These are phyloP conservation scores for Leccinum uliginosum DNA, from an alignment of 768 basidiomycete genomes.

Conservation along the genomic window DNA sequence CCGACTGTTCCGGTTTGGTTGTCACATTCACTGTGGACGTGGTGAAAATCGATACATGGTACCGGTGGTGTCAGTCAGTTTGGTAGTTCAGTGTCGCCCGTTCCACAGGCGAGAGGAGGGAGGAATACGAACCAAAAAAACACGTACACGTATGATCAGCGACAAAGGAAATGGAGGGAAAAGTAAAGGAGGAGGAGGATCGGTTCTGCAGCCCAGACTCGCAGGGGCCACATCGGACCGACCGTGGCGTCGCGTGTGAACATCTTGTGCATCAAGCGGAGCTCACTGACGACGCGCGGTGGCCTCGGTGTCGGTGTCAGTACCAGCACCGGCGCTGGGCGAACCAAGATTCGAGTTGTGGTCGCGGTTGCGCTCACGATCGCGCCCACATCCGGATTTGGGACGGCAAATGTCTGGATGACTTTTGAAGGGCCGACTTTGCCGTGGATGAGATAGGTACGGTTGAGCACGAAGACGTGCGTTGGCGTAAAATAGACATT, in stretches of 20 bases:
- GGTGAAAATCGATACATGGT: too few species aligned
- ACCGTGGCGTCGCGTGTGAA: not conserved
- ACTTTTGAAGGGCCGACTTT: conserved; percentile 8
- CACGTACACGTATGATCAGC: too few species aligned
- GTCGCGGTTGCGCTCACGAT: not conserved
- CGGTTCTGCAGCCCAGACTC: too few species aligned
- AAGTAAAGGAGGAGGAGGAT: too few species aligned
- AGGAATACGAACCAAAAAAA: too few species aligned
- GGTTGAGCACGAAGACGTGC: conserved; percentile 11
- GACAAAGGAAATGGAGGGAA: too few species aligned
- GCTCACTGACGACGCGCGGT: conserved; percentile 4
- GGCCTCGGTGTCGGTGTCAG: not conserved
- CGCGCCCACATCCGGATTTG: not conserved
- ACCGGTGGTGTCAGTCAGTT: too few species aligned
- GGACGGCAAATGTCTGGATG: conserved; percentile 17
- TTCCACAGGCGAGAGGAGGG: too few species aligned
- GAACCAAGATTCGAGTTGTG: not conserved
- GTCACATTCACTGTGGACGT: too few species aligned
- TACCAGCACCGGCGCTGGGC: not conserved
- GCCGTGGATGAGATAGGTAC: conserved; percentile 6
- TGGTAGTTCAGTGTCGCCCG: too few species aligned
- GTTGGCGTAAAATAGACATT: conserved; percentile 10
- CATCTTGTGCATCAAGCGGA: conserved; percentile 18
- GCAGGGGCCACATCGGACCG: too few species aligned
- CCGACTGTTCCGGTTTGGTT: too few species aligned